Percentiles rank a stretch among this genome's conserved stretches.
phyloP scores from a whole-genome alignment of 1,139 yeast species.

The Saccharomyces hybrid region DNA sequence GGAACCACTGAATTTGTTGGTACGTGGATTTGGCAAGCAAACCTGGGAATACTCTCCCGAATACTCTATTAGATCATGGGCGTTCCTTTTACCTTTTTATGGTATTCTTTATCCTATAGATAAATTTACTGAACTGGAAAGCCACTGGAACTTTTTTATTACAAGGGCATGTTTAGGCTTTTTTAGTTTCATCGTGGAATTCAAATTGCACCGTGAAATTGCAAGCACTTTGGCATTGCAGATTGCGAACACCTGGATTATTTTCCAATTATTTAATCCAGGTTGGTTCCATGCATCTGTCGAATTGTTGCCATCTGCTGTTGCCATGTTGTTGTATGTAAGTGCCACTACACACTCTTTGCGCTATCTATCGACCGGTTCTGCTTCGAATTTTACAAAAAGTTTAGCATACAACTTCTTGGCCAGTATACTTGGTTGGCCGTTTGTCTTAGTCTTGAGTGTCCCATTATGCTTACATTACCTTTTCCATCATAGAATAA shows the following conservation, averaged over 20 bases:
- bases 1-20: conserved; percentile 80
- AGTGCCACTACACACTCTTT: conserved; percentile 38
- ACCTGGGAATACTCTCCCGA: conserved; percentile 97
- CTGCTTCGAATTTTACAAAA: conserved; percentile 26
- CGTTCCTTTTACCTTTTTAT: conserved; percentile 53
- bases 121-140: conserved; percentile 16
- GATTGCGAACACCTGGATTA: conserved; percentile 38
- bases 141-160: conserved; percentile 39
- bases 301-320: conserved; percentile 76
- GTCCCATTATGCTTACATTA: conserved; percentile 45
- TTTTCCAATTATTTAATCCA: conserved; percentile 30
- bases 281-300: conserved; percentile 79
- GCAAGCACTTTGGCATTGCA: conserved; percentile 16
- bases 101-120: conserved; percentile 38
- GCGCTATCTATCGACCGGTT: conserved; percentile 23
- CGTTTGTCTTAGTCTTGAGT: conserved; percentile 65
- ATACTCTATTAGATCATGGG: conserved; percentile 81
- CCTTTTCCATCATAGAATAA: conserved; percentile 22
- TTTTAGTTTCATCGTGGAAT: conserved; percentile 36
- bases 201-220: conserved; percentile 23
- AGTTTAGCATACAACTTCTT: conserved; percentile 42
- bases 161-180: conserved; percentile 50
- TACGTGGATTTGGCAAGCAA: conserved; percentile 81
- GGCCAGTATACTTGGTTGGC: conserved; percentile 88
- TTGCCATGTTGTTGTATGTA: conserved; percentile 64